Evolutionary conservation across 768 basidiomycete species (phyloP).

Genomic region (Rhodocollybia butyracea): DNA sequence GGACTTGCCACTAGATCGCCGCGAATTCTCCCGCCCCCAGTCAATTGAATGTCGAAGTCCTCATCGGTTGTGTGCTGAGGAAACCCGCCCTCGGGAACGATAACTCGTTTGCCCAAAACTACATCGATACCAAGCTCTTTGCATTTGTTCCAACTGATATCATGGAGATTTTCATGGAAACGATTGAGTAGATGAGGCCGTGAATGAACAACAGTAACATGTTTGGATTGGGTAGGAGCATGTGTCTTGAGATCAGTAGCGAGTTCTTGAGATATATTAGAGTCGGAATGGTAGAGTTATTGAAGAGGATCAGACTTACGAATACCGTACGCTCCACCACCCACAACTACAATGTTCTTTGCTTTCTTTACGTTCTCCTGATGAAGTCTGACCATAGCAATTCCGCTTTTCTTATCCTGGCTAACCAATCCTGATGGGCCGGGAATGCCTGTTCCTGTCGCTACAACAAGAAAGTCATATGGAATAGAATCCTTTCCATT

Average conservation of each 20-base stretch:
- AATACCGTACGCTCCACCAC: constrained; percentile 59
- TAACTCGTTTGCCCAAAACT: constrained; percentile 36
- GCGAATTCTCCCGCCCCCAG: constrained; percentile 33
- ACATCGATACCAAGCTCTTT: constrained; percentile 32
- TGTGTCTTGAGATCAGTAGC: constrained; percentile 41
- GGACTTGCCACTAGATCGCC: constrained; percentile 38
- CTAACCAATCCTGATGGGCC: constrained; percentile 8
- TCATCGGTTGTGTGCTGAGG: constrained; percentile 21
- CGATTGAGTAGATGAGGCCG: constrained; percentile 39
- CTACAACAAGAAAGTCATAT: constrained; percentile 32
- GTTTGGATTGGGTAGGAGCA: constrained; percentile 32
- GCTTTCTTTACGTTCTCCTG: constrained; percentile 32
- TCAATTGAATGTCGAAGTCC: constrained; percentile 27
- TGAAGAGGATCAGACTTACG: constrained; percentile 31
- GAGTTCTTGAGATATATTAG: constrained; percentile 29
- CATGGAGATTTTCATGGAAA: constrained; percentile 37
- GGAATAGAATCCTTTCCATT: constrained; percentile 19
- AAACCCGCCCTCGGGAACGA: constrained; percentile 24
- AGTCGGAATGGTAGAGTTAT: neutral
- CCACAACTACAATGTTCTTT: constrained; percentile 44
- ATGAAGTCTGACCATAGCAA: constrained; percentile 20
- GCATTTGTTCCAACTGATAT: constrained; percentile 23
- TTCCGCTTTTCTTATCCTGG: constrained; percentile 20
- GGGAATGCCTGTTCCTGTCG: constrained; percentile 27
- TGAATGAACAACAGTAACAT: constrained; percentile 47